Evolutionary conservation across 768 basidiomycete genomes (phyloP).

Genomic region (Boletus rufocinnamomeus): DNA sequence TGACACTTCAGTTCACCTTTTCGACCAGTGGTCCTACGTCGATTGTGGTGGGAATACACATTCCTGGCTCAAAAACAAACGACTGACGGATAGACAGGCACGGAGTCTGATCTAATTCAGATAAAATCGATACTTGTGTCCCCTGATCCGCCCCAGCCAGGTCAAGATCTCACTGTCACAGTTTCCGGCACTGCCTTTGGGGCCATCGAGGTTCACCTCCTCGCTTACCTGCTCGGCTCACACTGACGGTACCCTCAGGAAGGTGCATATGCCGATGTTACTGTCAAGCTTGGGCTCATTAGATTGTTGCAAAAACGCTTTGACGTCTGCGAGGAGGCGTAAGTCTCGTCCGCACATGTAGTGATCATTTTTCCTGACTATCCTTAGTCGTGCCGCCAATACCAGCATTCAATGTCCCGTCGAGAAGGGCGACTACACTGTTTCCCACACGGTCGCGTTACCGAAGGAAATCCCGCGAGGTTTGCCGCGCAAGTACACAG

Average conservation of each 20-base stretch:
- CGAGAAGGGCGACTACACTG: slow-evolving; percentile 63
- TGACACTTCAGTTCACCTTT: slow-evolving; percentile 35
- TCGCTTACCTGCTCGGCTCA: not conserved
- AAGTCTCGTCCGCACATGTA: slow-evolving; percentile 33
- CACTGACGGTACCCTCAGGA: slow-evolving; percentile 53
- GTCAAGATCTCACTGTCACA: slow-evolving; percentile 82
- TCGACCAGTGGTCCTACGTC: slow-evolving; percentile 61
- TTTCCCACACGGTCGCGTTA: slow-evolving; percentile 80
- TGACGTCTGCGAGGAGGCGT: slow-evolving; percentile 95
- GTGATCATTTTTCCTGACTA: slow-evolving; percentile 2
- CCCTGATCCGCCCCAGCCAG: slow-evolving; percentile 91
- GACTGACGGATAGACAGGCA: slow-evolving; percentile 41
- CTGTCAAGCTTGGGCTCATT: slow-evolving; percentile 91
- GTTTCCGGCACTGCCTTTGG: slow-evolving; percentile 63
- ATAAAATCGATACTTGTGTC: slow-evolving; percentile 70
- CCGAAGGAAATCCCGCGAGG: slow-evolving; percentile 92
- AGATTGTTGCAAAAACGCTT: slow-evolving; percentile 84
- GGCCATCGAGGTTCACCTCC: slow-evolving; percentile 59
- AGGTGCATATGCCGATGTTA: slow-evolving; percentile 87
- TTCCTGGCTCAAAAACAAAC: not conserved
- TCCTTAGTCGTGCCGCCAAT: slow-evolving; percentile 67
- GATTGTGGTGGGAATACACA: slow-evolving; percentile 68
- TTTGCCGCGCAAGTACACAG: slow-evolving; percentile 27
- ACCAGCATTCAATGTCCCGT: slow-evolving; percentile 85
- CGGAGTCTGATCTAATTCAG: slow-evolving; percentile 55